Evolutionary conservation across 139 green algal species (phyloP).

Genomic region (Micractinium sp.): DNA sequence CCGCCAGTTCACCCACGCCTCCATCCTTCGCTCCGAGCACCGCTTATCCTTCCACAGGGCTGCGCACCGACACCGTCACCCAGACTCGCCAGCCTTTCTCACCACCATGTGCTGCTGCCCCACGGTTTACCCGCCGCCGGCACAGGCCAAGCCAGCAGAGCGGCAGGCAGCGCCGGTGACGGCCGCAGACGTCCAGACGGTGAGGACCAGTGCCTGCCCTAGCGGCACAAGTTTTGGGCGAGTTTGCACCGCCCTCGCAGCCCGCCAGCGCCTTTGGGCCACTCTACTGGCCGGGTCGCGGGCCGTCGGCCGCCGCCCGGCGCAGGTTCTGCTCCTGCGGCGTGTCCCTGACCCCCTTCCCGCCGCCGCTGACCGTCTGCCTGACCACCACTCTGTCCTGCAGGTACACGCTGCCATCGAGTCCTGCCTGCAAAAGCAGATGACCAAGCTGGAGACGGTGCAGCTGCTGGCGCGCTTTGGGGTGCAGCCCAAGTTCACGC

Average conservation of each 20-base stretch:
- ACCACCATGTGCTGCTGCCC: not conserved
- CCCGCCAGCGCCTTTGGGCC: not conserved
- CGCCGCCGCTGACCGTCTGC: not conserved
- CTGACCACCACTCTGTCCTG: not conserved
- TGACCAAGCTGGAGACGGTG: slow-evolving; percentile 21
- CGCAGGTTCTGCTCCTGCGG: not conserved
- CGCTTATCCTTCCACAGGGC: no score
- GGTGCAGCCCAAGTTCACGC: slow-evolving; percentile 25
- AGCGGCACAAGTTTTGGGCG: not conserved
- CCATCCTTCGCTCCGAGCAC: no score
- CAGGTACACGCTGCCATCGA: slow-evolving; percentile 44
- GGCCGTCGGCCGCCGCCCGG: no score
- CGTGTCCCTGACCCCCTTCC: not conserved
- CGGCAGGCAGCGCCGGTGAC: not conserved
- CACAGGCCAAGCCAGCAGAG: not conserved
- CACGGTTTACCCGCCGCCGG: not conserved
- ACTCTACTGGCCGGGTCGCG: no score
- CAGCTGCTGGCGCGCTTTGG: slow-evolving; percentile 15
- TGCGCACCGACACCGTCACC: no score
- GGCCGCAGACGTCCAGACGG: slow-evolving; percentile 7
- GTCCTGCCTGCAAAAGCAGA: slow-evolving; percentile 27
- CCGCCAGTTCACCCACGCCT: no score
- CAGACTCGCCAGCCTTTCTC: no score
- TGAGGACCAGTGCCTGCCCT: not conserved
- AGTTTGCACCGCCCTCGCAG: not conserved